phyloP scores from a whole-genome alignment of 2,329 filamentous ascomycete species.

The Trichoderma atroviride region DNA sequence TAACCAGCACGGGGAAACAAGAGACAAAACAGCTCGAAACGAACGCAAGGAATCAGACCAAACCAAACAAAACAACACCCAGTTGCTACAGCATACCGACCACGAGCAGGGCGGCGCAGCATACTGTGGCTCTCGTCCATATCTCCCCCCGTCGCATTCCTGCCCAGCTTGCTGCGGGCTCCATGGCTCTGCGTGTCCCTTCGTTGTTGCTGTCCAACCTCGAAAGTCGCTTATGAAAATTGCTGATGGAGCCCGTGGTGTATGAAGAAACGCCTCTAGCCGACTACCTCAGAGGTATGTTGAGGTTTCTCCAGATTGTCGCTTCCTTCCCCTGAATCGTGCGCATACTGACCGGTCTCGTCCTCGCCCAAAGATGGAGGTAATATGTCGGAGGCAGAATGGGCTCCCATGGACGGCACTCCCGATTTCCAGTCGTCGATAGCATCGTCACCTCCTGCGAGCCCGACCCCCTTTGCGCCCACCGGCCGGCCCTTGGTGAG shows the following conservation, averaged over 20 bases:
- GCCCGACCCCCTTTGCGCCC: constrained; percentile 58
- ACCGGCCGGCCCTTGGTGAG: constrained; percentile 58
- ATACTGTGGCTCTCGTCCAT: background rate
- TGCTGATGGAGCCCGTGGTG: constrained; percentile 76
- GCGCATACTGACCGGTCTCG: constrained; percentile 20
- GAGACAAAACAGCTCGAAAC: constrained; percentile 21
- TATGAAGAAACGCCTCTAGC: constrained; percentile 86
- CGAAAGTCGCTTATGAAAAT: constrained; percentile 30
- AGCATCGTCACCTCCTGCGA: constrained; percentile 48
- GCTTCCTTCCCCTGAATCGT: constrained; percentile 3
- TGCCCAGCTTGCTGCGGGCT: constrained; percentile 26
- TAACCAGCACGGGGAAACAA: background rate
- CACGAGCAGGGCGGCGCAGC: background rate
- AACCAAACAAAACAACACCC: background rate
- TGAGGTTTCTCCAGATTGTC: background rate
- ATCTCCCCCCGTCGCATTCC: background rate
- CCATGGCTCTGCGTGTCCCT: constrained; percentile 38
- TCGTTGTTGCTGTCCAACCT: constrained; percentile 34
- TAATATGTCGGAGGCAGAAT: constrained; percentile 49
- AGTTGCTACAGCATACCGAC: background rate
- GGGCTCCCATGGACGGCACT: constrained; percentile 48
- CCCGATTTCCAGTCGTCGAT: constrained; percentile 36
- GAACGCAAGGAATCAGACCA: background rate
- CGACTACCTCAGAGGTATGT: constrained; percentile 80
- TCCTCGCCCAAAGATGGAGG: constrained; percentile 49